Conservation (phyloP, 352 stramenopile genomes). For the Elongisporangium prolatum region DNA sequence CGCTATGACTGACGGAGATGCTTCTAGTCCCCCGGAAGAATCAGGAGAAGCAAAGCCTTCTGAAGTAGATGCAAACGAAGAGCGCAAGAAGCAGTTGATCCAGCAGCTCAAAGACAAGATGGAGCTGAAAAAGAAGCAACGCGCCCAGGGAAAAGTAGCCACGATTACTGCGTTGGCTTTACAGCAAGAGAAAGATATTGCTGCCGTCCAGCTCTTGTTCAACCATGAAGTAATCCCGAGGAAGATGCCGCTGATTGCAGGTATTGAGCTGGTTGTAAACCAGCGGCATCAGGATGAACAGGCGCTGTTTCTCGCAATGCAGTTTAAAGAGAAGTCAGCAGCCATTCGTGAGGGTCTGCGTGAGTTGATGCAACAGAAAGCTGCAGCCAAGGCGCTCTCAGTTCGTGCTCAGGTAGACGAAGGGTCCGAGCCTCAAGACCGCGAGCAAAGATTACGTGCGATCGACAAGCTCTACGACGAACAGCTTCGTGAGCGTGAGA, state of each 20-base stretch:
- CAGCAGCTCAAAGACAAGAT: background rate
- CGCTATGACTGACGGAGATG: slow-evolving; percentile 2
- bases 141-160: slow-evolving; percentile 2
- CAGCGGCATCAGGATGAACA: slow-evolving; percentile 51
- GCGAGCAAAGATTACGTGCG: slow-evolving; percentile 11
- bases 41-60: background rate
- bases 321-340: slow-evolving; percentile 17
- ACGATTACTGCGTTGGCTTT: slow-evolving; percentile 4
- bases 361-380: slow-evolving; percentile 46
- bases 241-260: slow-evolving; percentile 47
- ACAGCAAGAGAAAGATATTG: slow-evolving; percentile 44
- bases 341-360: slow-evolving; percentile 27
- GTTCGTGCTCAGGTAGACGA: background rate
- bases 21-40: background rate
- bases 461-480: slow-evolving; percentile 42
- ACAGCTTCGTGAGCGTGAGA: slow-evolving; percentile 31
- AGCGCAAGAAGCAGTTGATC: background rate
- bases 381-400: slow-evolving; percentile 28
- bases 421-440: background rate
- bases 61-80: slow-evolving; percentile 1
- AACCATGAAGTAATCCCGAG: slow-evolving; percentile 34
- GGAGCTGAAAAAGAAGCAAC: background rate
- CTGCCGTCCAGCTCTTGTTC: slow-evolving; percentile 58
- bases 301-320: slow-evolving; percentile 22
- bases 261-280: slow-evolving; percentile 51